Evolutionary conservation across 139 green algal genomes (phyloP).

Genomic region (Parachlorella kessleri): DNA sequence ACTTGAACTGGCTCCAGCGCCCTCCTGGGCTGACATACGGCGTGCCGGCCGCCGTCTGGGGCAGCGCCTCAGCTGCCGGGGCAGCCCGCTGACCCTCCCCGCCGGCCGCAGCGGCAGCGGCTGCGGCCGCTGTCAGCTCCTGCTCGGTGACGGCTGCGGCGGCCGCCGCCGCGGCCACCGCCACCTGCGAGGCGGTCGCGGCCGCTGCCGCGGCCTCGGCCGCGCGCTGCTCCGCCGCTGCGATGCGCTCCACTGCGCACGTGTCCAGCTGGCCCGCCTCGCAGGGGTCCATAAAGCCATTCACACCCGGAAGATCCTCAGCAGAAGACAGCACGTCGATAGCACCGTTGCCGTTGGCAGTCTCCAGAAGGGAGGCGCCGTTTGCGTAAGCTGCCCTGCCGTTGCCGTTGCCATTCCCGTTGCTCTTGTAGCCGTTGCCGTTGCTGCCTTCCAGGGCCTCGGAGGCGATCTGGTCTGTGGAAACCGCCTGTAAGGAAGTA

Average conservation of each 20-base stretch:
- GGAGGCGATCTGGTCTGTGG: conserved; percentile 47
- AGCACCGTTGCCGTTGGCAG: conserved; percentile 7
- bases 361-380: not conserved
- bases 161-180: conserved; percentile 3
- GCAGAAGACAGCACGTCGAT: not conserved
- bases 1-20: conserved; percentile 78
- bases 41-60: conserved; percentile 47
- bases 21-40: conserved; percentile 68
- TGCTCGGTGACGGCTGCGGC: not conserved
- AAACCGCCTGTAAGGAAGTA: conserved; percentile 48
- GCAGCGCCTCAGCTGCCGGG: too few species aligned
- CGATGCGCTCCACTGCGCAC: conserved; percentile 30
- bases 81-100: not conserved
- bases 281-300: conserved; percentile 54
- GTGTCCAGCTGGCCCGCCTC: conserved; percentile 67
- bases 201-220: not conserved
- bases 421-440: conserved; percentile 30
- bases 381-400: not conserved
- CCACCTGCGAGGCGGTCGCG: not conserved
- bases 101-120: not conserved
- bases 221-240: not conserved
- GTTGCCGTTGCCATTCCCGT: conserved; percentile 36
- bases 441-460: conserved; percentile 31
- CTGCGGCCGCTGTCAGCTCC: not conserved
- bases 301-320: conserved; percentile 30